Evolutionary conservation across 2,329 filamentous ascomycete species (phyloP).

Genomic region (Colletotrichum navitas): DNA sequence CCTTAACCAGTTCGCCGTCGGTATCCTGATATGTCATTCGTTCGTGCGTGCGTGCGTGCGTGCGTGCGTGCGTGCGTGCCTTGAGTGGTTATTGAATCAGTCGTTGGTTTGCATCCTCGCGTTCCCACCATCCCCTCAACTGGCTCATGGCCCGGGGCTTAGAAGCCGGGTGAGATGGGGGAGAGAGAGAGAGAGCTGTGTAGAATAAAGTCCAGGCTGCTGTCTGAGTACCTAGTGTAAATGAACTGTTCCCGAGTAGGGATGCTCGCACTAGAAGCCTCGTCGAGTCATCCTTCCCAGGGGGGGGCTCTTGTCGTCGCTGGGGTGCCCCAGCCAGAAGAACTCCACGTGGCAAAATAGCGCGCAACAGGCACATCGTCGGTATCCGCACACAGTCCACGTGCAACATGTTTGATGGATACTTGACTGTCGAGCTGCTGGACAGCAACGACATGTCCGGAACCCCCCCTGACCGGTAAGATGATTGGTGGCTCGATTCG

Average conservation of each 20-base stretch:
- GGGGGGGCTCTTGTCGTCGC: background rate
- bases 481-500: background rate
- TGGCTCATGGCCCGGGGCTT: background rate
- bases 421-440: background rate
- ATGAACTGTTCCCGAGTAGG: constrained; percentile 1
- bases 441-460: background rate
- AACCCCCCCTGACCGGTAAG: background rate
- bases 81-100: background rate
- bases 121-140: background rate
- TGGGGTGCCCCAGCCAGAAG: constrained; percentile 26
- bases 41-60: background rate
- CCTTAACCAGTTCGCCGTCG: background rate
- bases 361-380: background rate
- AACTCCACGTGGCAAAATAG: constrained; percentile 33
- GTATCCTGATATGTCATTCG: background rate
- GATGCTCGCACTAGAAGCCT: background rate
- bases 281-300: constrained; percentile 5
- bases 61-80: background rate
- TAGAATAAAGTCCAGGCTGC: background rate
- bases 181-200: background rate
- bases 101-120: constrained; percentile 9
- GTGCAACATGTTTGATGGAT: constrained; percentile 7
- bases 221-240: background rate
- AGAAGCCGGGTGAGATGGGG: background rate
- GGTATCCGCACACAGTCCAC: background rate